Percentiles rank a stretch among this genome's conserved stretches.
These are phyloP conservation scores for Ballota nigra DNA, from an alignment of 257 asterid genomes.

Conservation along the genomic window DNA sequence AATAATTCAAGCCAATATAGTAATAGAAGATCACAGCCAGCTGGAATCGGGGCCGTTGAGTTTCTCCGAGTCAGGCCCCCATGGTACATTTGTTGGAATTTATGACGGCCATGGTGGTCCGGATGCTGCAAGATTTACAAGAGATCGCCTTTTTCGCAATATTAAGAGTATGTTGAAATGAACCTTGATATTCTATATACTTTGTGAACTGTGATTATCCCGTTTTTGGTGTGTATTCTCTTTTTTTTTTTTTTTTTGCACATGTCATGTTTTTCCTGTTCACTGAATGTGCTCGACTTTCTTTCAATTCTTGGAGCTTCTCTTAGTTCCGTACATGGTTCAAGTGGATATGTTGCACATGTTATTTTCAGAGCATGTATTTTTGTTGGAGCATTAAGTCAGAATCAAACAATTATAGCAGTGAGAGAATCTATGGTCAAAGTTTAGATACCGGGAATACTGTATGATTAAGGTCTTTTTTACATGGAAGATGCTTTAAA, in stretches of 20 bases:
- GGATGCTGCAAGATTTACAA: conserved; percentile 62
- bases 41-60: conserved; percentile 79
- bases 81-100: conserved; percentile 83
- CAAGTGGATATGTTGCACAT: background rate
- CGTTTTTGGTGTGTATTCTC: background rate
- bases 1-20: conserved; percentile 69
- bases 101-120: conserved; percentile 94
- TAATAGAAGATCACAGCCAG: conserved; percentile 77
- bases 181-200: background rate
- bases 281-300: conserved; percentile 10
- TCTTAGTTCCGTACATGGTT: background rate
- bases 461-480: conserved; percentile 18
- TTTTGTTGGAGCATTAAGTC: background rate
- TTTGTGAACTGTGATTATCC: background rate
- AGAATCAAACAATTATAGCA: conserved; percentile 3
- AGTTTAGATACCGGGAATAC: conserved; percentile 19
- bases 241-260: background rate
- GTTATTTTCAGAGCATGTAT: conserved; percentile 8
- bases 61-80: conserved; percentile 51
- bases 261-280: background rate
- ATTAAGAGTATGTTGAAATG: conserved; percentile 51
- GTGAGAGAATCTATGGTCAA: conserved; percentile 25
- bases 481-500: conserved; percentile 21
- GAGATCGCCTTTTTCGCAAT: conserved; percentile 55
- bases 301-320: background rate